These are phyloP conservation scores for Fusarium nanum DNA, from an alignment of 2,329 filamentous ascomycete genomes.

Conservation along the genomic window DNA sequence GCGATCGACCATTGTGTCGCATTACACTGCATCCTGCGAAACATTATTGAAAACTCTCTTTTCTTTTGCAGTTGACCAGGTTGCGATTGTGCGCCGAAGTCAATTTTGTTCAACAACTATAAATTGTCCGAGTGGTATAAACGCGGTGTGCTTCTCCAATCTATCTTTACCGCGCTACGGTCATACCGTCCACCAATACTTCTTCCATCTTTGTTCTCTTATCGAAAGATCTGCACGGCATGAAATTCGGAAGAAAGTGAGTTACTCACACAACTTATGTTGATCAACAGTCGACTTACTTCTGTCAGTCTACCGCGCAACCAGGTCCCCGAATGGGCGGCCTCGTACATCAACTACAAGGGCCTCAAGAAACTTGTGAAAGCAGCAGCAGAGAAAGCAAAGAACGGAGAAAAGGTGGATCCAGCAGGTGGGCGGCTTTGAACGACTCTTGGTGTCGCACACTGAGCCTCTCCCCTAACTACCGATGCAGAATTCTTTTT, in stretches of 20 bases:
- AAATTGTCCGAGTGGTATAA: conserved; percentile 10
- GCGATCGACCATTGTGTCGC: conserved; percentile 10
- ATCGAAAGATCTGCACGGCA: conserved; percentile 45
- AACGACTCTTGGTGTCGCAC: conserved; percentile 45
- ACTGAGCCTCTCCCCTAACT: conserved; percentile 50
- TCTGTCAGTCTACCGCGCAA: conserved; percentile 75
- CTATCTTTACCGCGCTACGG: conserved; percentile 10
- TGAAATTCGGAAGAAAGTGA: conserved; percentile 75
- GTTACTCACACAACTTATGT: conserved; percentile 42
- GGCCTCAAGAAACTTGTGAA: conserved; percentile 96
- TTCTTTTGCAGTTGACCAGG: not conserved
- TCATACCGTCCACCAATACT: conserved; percentile 10
- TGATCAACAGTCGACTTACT: conserved; percentile 12
- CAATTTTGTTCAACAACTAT: conserved; percentile 15
- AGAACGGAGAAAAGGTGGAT: conserved; percentile 81
- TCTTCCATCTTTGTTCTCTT: conserved; percentile 14
- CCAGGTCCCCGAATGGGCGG: conserved; percentile 88
- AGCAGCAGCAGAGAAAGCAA: conserved; percentile 72
- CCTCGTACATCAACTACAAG: conserved; percentile 89
- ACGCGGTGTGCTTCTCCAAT: conserved; percentile 21
- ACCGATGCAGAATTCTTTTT: conserved; percentile 87
- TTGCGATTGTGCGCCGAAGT: conserved; percentile 4
- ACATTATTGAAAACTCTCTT: conserved; percentile 5
- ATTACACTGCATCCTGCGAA: conserved; percentile 4
- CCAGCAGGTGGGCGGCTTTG: conserved; percentile 79